Evolutionary conservation across 2,329 filamentous ascomycete species (phyloP).

Genomic region (Periconia sp.): DNA sequence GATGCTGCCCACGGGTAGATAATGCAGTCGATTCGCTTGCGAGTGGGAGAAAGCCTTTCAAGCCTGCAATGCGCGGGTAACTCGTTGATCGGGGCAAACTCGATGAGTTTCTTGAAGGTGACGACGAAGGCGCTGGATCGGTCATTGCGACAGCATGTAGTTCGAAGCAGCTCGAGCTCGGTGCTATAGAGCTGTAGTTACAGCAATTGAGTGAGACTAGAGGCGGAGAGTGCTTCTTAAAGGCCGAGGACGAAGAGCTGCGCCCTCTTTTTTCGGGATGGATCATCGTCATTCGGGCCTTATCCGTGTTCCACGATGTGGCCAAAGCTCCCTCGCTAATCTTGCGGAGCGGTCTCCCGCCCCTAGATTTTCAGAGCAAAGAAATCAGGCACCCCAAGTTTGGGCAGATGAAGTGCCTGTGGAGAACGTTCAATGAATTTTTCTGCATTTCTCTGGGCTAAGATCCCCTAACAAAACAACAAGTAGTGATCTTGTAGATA

Average conservation of each 20-base stretch:
- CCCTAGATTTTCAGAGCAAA: no score
- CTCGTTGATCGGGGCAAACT: slow-evolving; percentile 27
- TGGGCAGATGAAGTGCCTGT: no score
- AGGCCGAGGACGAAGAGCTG: background rate
- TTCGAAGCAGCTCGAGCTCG: background rate
- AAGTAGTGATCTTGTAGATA: no score
- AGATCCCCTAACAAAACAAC: no score
- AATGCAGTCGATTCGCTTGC: slow-evolving; percentile 45
- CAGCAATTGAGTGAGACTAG: background rate
- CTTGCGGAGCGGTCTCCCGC: no score
- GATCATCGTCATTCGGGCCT: background rate
- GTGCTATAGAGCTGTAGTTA: background rate
- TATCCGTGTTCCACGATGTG: background rate
- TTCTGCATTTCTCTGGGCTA: no score
- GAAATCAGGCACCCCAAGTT: no score
- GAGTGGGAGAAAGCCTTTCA: slow-evolving; percentile 51
- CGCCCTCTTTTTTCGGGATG: background rate
- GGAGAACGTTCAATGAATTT: no score
- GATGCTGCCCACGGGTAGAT: slow-evolving; percentile 52
- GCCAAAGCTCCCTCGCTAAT: background rate
- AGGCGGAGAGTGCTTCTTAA: background rate
- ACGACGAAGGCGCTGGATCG: background rate
- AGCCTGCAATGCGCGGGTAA: slow-evolving; percentile 39
- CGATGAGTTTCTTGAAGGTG: background rate
- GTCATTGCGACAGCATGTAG: slow-evolving; percentile 2